Evolutionary conservation across 2,329 filamentous ascomycete species (phyloP).

Genomic region (Monosporascus sp.): DNA sequence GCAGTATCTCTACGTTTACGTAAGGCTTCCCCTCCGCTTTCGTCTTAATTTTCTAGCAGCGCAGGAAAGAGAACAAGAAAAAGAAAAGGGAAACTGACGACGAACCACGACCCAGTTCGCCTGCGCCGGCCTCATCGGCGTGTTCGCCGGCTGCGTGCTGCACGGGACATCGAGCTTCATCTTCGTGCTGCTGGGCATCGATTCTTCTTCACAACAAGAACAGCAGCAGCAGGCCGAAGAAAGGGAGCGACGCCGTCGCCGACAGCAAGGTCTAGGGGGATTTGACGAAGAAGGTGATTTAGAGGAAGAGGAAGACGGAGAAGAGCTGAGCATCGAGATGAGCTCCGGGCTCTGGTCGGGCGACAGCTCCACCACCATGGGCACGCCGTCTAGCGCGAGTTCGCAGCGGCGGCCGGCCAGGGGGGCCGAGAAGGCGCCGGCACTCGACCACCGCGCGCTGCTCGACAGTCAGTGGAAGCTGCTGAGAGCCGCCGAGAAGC

Average conservation of each 20-base stretch:
- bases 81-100: background rate
- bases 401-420: background rate
- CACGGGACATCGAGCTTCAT: slow-evolving; percentile 23
- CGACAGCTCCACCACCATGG: slow-evolving; percentile 5
- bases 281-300: slow-evolving; percentile 7
- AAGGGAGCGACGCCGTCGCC: background rate
- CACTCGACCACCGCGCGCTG: slow-evolving; percentile 9
- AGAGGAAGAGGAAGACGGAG: slow-evolving; percentile 3
- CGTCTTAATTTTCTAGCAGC: background rate
- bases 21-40: slow-evolving; percentile 14
- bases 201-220: slow-evolving; percentile 12
- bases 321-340: background rate
- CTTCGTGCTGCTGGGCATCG: slow-evolving; percentile 22
- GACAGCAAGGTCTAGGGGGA: background rate
- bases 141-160: slow-evolving; percentile 19
- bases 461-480: slow-evolving; percentile 23
- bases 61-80: background rate
- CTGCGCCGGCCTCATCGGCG: slow-evolving; percentile 24
- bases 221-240: background rate
- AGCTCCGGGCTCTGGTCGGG: slow-evolving; percentile 5
- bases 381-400: background rate
- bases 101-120: slow-evolving; percentile 19
- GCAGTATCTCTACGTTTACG: slow-evolving; percentile 28
- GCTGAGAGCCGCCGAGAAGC: slow-evolving; percentile 22
- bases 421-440: background rate